Evolutionary conservation across 139 green algal species (phyloP).

Genomic region (Coccomyxa sp.): DNA sequence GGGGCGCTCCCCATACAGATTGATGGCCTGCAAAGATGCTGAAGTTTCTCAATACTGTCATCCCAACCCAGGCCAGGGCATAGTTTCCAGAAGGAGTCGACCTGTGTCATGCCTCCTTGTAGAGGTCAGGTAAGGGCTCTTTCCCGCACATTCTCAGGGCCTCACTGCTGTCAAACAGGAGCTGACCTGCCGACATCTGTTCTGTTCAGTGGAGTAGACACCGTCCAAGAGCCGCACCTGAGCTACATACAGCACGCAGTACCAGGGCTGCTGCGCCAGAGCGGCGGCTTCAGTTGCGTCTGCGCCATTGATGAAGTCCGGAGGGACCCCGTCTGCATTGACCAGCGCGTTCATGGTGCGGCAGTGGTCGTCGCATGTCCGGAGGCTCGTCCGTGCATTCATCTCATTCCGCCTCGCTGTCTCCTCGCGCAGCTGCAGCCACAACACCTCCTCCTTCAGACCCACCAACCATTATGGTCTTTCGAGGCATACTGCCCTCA

Average conservation of each 20-base stretch:
- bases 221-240: background rate
- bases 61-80: no score
- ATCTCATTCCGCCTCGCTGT: background rate
- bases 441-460: background rate
- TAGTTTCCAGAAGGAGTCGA: no score
- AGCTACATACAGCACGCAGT: conserved; percentile 25
- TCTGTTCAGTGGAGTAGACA: no score
- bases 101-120: no score
- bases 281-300: background rate
- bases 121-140: no score
- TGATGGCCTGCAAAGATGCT: conserved; percentile 38
- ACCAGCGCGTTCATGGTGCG: background rate
- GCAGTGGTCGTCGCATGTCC: background rate
- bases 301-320: background rate
- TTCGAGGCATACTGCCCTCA: no score
- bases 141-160: background rate
- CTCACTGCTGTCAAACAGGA: background rate
- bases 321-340: background rate
- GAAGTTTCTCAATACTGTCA: no score
- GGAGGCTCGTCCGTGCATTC: background rate
- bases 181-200: no score
- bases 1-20: conserved; percentile 17
- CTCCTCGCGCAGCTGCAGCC: conserved; percentile 4
- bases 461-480: no score
- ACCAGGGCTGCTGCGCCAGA: conserved; percentile 10